phyloP scores from a whole-genome alignment of 352 stramenopile species.

The Albugo candida region DNA sequence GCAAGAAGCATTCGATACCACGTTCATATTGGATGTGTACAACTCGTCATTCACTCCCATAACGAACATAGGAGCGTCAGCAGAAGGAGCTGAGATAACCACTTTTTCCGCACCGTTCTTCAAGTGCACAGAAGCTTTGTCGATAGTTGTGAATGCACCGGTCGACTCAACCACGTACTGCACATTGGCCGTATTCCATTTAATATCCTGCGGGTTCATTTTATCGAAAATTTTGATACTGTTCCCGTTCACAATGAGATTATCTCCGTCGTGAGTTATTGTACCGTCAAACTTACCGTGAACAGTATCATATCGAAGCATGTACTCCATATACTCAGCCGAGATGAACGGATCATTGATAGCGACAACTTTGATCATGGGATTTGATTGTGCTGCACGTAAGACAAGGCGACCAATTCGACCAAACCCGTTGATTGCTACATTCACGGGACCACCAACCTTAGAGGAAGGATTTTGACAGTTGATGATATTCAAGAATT shows the following conservation, averaged over 20 bases:
- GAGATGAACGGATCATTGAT: slow-evolving; percentile 93
- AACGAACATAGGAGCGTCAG: slow-evolving; percentile 96
- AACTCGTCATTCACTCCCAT: slow-evolving; percentile 95
- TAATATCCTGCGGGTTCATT: slow-evolving; percentile 87
- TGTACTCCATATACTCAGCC: slow-evolving; percentile 94
- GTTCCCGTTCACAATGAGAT: slow-evolving; percentile 86
- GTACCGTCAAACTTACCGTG: slow-evolving; percentile 79
- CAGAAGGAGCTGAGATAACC: slow-evolving; percentile 94
- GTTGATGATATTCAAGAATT: slow-evolving; percentile 97
- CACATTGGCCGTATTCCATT: slow-evolving; percentile 76
- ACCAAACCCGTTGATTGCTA: slow-evolving; percentile 99
- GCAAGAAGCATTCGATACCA: slow-evolving; percentile 97
- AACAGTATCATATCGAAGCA: slow-evolving; percentile 85
- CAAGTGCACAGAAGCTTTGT: slow-evolving; percentile 86
- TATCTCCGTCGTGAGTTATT: slow-evolving; percentile 69
- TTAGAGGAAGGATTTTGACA: slow-evolving; percentile 34
- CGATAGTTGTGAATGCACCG: slow-evolving; percentile 57
- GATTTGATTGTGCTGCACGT: slow-evolving; percentile 76
- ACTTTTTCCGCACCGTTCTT: slow-evolving; percentile 90
- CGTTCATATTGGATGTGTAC: slow-evolving; percentile 88
- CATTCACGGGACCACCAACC: slow-evolving; percentile 63
- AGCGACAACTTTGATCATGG: slow-evolving; percentile 78
- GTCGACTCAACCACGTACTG: slow-evolving; percentile 91
- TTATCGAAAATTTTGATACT: slow-evolving; percentile 87
- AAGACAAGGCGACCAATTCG: slow-evolving; percentile 96